phyloP scores from a whole-genome alignment of 2,329 filamentous ascomycete species.

The Colletotrichum caudatum region DNA sequence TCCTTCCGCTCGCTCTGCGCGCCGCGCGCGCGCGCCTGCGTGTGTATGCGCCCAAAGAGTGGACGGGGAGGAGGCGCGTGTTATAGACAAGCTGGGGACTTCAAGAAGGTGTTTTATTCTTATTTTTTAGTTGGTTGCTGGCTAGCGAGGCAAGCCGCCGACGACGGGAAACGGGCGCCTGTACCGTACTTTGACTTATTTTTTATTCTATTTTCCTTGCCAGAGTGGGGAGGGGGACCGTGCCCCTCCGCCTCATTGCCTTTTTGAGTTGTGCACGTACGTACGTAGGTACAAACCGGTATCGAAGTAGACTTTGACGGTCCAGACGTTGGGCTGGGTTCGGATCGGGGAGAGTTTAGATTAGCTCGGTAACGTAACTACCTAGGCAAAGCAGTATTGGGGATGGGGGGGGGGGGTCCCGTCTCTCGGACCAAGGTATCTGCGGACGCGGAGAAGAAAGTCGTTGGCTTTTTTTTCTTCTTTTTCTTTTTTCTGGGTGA shows the following conservation, averaged over 20 bases:
- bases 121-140: not conserved
- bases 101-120: not conserved
- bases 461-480: not conserved
- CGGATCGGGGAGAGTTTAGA: conserved; percentile 8
- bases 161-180: not conserved
- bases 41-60: not conserved
- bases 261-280: not conserved
- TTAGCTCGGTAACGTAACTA: conserved; percentile 12
- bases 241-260: not conserved
- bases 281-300: too few species aligned
- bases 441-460: not conserved
- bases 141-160: not conserved
- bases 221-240: not conserved
- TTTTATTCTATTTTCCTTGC: not conserved
- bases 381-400: not conserved
- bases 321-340: conserved; percentile 14
- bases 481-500: not conserved
- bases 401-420: not conserved
- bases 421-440: not conserved
- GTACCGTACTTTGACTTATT: not conserved
- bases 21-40: not conserved
- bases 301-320: not conserved
- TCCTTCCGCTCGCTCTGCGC: not conserved
- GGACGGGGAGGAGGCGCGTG: not conserved
- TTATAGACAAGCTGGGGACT: not conserved